Conservation (phyloP, 306 rosid species). For the Rubus idaeus region DNA sequence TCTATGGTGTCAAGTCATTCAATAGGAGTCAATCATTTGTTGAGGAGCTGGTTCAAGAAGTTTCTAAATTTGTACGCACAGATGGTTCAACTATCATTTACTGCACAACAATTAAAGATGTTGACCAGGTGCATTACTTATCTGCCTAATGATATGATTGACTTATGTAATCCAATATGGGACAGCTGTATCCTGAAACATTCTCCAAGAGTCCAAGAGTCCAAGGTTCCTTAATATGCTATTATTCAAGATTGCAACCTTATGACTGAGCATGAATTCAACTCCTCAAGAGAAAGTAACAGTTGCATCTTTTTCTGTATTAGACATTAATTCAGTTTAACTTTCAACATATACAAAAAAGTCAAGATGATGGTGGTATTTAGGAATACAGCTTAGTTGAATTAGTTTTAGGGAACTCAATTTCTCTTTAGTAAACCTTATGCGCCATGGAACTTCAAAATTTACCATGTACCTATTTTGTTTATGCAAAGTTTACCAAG, state of each 20-base stretch:
- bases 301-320: background rate
- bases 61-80: conserved; percentile 50
- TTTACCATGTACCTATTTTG: background rate
- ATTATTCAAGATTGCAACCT: background rate
- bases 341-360: too few relatives aligned
- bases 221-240: background rate
- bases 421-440: background rate
- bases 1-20: conserved; percentile 75
- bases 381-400: background rate
- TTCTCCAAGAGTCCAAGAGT: too few relatives aligned
- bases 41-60: conserved; percentile 63
- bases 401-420: background rate
- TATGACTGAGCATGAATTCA: background rate
- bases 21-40: conserved; percentile 59
- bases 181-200: background rate
- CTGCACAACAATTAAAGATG: conserved; percentile 89
- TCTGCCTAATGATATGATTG: conserved; percentile 1
- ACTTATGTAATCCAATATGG: background rate
- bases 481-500: background rate
- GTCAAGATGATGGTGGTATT: background rate
- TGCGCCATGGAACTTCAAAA: background rate
- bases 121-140: conserved; percentile 60
- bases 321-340: background rate
- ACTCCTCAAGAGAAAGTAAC: background rate
- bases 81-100: conserved; percentile 79